A percentile compares a stretch with the other conserved stretches of the same genome.
These are phyloP conservation scores for Madurella mycetomatis DNA, from an alignment of 2,329 filamentous ascomycete genomes.

Conservation along the genomic window DNA sequence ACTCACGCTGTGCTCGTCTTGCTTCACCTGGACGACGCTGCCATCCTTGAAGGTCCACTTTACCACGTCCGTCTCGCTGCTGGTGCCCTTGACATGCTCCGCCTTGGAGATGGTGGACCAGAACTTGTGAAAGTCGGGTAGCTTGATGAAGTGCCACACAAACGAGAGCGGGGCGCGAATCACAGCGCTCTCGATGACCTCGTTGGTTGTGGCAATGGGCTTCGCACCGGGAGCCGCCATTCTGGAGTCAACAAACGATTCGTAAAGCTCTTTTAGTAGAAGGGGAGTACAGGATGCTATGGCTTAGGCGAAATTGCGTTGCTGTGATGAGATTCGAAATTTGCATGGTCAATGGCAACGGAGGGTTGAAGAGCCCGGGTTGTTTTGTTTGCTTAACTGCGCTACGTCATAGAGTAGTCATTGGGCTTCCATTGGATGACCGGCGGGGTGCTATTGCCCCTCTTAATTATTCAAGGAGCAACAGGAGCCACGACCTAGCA, in stretches of 20 bases:
- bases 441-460: too few relatives aligned
- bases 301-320: too few relatives aligned
- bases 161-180: slow-evolving; percentile 62
- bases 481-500: too few relatives aligned
- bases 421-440: too few relatives aligned
- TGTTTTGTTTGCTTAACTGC: too few relatives aligned
- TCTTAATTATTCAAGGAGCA: too few relatives aligned
- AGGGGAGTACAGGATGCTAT: too few relatives aligned
- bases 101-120: slow-evolving; percentile 59
- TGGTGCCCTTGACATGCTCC: slow-evolving; percentile 59
- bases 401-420: too few relatives aligned
- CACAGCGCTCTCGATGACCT: slow-evolving; percentile 39
- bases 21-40: slow-evolving; percentile 65
- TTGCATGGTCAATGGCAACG: too few relatives aligned
- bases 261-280: too few relatives aligned
- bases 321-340: too few relatives aligned
- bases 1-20: slow-evolving; percentile 68
- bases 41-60: slow-evolving; percentile 70
- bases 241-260: not conserved
- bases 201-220: slow-evolving; percentile 25
- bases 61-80: slow-evolving; percentile 62
- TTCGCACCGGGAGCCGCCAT: slow-evolving; percentile 17
- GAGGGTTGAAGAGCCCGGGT: too few relatives aligned
- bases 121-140: slow-evolving; percentile 64
- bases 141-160: slow-evolving; percentile 73